These are phyloP conservation scores for Calocybe gangraenosa DNA, from an alignment of 768 basidiomycete species.

Conservation along the genomic window DNA sequence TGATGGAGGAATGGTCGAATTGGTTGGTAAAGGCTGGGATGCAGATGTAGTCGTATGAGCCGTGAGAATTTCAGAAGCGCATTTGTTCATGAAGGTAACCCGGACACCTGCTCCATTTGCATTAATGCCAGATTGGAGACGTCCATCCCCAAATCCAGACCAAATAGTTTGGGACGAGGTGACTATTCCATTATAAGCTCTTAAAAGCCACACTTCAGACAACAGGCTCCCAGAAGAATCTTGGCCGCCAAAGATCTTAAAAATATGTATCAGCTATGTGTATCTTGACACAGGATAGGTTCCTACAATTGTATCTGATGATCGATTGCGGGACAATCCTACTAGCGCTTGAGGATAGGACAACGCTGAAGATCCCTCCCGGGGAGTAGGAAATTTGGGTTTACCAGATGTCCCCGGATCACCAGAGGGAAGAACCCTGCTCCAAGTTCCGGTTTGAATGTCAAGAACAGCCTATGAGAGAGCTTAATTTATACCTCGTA, in stretches of 20 bases:
- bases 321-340: constrained; percentile 41
- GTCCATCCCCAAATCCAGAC: constrained; percentile 63
- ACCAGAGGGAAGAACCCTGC: constrained; percentile 68
- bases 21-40: constrained; percentile 17
- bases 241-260: constrained; percentile 68
- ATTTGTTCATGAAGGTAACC: constrained; percentile 53
- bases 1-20: constrained; percentile 5
- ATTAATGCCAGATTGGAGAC: constrained; percentile 54
- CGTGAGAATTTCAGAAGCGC: constrained; percentile 39
- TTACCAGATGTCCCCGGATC: constrained; percentile 57
- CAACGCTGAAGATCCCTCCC: constrained; percentile 66
- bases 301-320: constrained; percentile 63
- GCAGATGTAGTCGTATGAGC: constrained; percentile 19
- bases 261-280: constrained; percentile 6
- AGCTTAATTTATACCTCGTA: neutral
- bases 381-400: constrained; percentile 56
- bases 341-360: constrained; percentile 53
- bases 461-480: constrained; percentile 55
- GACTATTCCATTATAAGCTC: constrained; percentile 63
- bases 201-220: constrained; percentile 73
- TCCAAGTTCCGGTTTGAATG: constrained; percentile 60
- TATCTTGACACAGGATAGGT: neutral
- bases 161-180: constrained; percentile 52
- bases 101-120: constrained; percentile 69
- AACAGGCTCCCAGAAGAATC: constrained; percentile 64